phyloP scores from a whole-genome alignment of 805 yeast species.

The Pichia exigua region DNA sequence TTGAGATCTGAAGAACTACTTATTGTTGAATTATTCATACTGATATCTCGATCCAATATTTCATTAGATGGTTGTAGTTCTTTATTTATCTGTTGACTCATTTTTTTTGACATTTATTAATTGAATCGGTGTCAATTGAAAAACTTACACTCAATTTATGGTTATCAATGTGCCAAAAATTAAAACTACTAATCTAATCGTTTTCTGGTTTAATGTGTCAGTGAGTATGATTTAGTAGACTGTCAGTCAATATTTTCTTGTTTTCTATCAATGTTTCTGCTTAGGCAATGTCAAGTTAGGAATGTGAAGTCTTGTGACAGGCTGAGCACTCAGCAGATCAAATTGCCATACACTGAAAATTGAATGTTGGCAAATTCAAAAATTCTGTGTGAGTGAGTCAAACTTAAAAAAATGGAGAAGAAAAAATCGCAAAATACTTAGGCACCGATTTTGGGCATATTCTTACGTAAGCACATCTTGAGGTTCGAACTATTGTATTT shows the following conservation, averaged over 20 bases:
- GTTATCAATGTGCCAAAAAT: background rate
- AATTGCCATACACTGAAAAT: background rate
- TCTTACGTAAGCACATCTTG: too few relatives aligned
- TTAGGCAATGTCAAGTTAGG: background rate
- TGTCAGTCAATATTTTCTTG: background rate
- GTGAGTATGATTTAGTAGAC: background rate
- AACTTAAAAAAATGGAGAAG: background rate
- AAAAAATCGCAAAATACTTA: too few relatives aligned
- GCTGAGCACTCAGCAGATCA: background rate
- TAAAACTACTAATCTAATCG: background rate
- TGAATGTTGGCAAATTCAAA: background rate
- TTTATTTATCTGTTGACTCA: background rate
- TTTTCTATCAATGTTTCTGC: background rate
- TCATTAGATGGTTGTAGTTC: background rate
- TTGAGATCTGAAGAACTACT: background rate
- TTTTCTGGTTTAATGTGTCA: background rate
- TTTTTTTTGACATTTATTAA: background rate
- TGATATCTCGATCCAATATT: background rate
- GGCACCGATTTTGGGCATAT: too few relatives aligned
- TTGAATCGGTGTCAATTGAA: background rate
- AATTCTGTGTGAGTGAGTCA: background rate
- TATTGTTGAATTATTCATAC: background rate
- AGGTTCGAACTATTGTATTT: background rate
- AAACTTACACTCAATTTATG: background rate
- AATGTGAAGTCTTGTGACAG: background rate